Conservation (phyloP, 2,329 filamentous ascomycete genomes). For the Didymella arachidicola region DNA sequence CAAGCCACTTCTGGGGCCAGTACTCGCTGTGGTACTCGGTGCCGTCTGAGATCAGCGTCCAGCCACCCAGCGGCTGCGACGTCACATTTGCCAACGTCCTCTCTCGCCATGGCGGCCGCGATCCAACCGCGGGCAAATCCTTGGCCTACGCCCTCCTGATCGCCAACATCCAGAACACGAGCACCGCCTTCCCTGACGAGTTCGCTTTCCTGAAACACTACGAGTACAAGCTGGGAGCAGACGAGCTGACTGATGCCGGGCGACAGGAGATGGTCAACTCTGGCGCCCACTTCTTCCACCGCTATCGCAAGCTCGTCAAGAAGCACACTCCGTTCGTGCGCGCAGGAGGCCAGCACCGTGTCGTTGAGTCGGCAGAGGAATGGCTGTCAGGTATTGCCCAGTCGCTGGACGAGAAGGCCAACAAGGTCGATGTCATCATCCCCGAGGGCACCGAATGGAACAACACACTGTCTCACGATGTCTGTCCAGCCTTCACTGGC, state of each 20-base stretch:
- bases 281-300: slow-evolving; percentile 76
- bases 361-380: slow-evolving; percentile 76
- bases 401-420: slow-evolving; percentile 55
- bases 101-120: slow-evolving; percentile 83
- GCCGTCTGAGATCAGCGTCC: slow-evolving; percentile 67
- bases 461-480: slow-evolving; percentile 80
- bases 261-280: slow-evolving; percentile 75
- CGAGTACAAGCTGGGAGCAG: slow-evolving; percentile 72
- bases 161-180: slow-evolving; percentile 67
- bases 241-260: slow-evolving; percentile 74
- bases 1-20: slow-evolving; percentile 80
- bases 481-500: slow-evolving; percentile 74
- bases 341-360: slow-evolving; percentile 72
- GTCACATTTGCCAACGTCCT: slow-evolving; percentile 83
- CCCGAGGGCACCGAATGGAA: slow-evolving; percentile 72
- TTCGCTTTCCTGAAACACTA: slow-evolving; percentile 77
- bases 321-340: slow-evolving; percentile 72
- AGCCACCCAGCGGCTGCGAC: slow-evolving; percentile 71
- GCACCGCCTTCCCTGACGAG: slow-evolving; percentile 64
- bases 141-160: slow-evolving; percentile 69
- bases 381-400: slow-evolving; percentile 78
- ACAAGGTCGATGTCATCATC: slow-evolving; percentile 65
- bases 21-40: slow-evolving; percentile 87
- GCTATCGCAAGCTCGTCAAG: slow-evolving; percentile 71
- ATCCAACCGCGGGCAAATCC: slow-evolving; percentile 76